phyloP scores from a whole-genome alignment of 2,329 filamentous ascomycete species.

The Chrysoporthe austroafricana region DNA sequence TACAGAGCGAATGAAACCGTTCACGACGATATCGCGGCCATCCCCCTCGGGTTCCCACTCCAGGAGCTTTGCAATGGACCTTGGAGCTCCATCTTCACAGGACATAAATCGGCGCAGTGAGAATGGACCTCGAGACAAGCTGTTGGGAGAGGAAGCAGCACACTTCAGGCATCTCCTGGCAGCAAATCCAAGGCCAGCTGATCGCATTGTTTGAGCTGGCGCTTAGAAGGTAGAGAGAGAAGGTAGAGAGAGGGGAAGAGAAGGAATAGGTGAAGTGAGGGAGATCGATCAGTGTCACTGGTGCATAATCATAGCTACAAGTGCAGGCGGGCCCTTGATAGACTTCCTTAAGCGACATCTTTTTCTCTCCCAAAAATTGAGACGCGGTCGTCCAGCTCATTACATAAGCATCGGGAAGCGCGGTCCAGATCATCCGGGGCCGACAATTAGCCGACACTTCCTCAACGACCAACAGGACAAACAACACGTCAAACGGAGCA shows the following conservation, averaged over 20 bases:
- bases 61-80: conserved; percentile 60
- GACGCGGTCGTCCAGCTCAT: not conserved
- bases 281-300: not conserved
- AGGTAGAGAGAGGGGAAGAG: not conserved
- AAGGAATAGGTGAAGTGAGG: not conserved
- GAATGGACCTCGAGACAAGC: not conserved
- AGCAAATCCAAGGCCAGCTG: conserved; percentile 17
- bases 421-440: not conserved
- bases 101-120: conserved; percentile 20
- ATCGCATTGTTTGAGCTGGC: conserved; percentile 24
- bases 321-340: not conserved
- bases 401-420: conserved; percentile 3
- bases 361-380: not conserved
- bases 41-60: conserved; percentile 51
- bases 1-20: conserved; percentile 83
- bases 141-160: not conserved
- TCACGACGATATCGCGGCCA: conserved; percentile 60
- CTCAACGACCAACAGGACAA: not conserved
- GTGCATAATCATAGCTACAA: not conserved
- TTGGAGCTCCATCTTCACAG: conserved; percentile 40
- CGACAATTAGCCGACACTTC: conserved; percentile 6
- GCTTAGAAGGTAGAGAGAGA: not conserved
- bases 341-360: conserved; percentile 2
- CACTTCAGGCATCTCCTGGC: conserved; percentile 19
- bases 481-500: not conserved